These are phyloP conservation scores for Daphne laureola DNA, from an alignment of 441 rosid genomes.

Conservation along the genomic window DNA sequence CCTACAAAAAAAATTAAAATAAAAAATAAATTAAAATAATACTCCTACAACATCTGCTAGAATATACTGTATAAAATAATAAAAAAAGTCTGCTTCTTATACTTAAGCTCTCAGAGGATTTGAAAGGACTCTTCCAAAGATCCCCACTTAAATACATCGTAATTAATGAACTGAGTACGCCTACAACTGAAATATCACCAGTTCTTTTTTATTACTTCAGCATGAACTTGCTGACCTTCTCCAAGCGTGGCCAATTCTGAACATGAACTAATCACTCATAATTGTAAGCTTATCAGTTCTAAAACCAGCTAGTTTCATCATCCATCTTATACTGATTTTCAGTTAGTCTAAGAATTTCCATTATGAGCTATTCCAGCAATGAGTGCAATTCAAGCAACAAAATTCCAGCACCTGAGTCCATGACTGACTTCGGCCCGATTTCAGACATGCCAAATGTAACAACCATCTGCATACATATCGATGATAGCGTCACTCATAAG, in stretches of 20 bases:
- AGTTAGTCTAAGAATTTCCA: too few relatives aligned
- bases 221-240: constrained; percentile 87
- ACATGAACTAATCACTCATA: constrained; percentile 67
- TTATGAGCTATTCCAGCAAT: too few relatives aligned
- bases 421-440: constrained; percentile 93
- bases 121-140: constrained; percentile 67
- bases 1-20: too few relatives aligned
- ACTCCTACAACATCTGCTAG: constrained; percentile 53
- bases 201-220: constrained; percentile 61
- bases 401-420: constrained; percentile 47
- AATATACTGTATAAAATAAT: too few relatives aligned
- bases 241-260: constrained; percentile 75
- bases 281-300: too few relatives aligned
- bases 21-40: too few relatives aligned
- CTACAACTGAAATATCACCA: constrained; percentile 42
- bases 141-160: constrained; percentile 87
- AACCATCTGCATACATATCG: constrained; percentile 59
- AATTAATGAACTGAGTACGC: constrained; percentile 54
- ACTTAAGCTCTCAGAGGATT: constrained; percentile 45
- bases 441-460: constrained; percentile 95
- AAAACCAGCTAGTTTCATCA: too few relatives aligned
- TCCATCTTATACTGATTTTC: too few relatives aligned
- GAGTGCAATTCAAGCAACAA: too few relatives aligned
- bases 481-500: too few relatives aligned
- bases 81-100: too few relatives aligned